Evolutionary conservation across 2,329 filamentous ascomycete species (phyloP), one percentile per base, ranked within the genome.

Genomic region (Aspergillus awamori): DNA sequence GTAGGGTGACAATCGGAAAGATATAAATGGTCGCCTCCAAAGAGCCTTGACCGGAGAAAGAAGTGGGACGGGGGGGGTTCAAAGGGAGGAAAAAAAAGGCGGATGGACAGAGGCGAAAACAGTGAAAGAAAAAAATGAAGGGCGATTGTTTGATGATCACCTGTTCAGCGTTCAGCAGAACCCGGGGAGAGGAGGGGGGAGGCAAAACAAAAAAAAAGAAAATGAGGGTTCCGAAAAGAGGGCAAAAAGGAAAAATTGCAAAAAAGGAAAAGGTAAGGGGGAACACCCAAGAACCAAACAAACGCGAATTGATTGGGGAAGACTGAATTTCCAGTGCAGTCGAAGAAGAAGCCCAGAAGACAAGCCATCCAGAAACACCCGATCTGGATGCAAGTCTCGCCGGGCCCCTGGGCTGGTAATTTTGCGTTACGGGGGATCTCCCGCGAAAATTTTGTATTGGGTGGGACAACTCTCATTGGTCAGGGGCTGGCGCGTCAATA

Each of bases 131-230:
- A 36, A 36, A 58, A 59, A 61, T 62, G 53, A 61, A 53, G 47
- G 51, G 26, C 47, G 47, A 51, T 51, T 51, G 47, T 33, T 33
- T 38, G 48, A 53, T 56, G 56, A 64, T 45, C 26, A 56, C 24
- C 30, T 30, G 56, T 52, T 58, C 36, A 43, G 48, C 33, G n/a
- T 30, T 30, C 15, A 60, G 59, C 20, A 61, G 53, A 57, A 41
- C 36, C 20, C 36, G 24, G 38, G 54, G 47, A 65, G 59, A 63
- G 63, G 53, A 52, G 17, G 26, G 49, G 36, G 59, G 47, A 30
- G 58, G 39, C 48, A 38, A 62, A 65, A 61, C 53, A 58, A 53
- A 60, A 64, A 64, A 63, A 55, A 57, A 56, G 59, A 49, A 33
- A 60, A 58, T 39, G 24, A 51, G 45, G 60, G 10, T 45, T 13